phyloP scores from a whole-genome alignment of 2,329 filamentous ascomycete species.

The Clonostachys solani region DNA sequence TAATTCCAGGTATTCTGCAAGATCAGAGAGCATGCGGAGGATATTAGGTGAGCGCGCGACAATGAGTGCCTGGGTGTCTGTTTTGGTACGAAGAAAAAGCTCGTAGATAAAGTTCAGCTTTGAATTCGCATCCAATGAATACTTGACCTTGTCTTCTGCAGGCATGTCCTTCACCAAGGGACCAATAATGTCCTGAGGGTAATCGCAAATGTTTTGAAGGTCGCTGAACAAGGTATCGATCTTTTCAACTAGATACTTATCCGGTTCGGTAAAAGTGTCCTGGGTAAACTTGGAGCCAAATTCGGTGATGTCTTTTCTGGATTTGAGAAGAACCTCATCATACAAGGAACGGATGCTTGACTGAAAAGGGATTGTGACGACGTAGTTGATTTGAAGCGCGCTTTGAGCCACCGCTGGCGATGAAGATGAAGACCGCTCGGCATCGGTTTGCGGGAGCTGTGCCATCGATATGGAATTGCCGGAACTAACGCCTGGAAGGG shows the following conservation, averaged over 20 bases:
- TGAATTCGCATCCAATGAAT: conserved; percentile 50
- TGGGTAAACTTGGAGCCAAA: conserved; percentile 38
- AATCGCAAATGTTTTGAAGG: conserved; percentile 52
- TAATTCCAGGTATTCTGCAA: conserved; percentile 35
- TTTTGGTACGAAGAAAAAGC: conserved; percentile 39
- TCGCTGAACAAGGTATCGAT: conserved; percentile 47
- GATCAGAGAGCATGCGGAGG: conserved; percentile 44
- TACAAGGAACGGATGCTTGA: conserved; percentile 48
- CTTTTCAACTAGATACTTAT: conserved; percentile 29
- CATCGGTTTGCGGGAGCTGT: conserved; percentile 8
- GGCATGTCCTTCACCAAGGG: conserved; percentile 30
- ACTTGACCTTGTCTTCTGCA: conserved; percentile 40
- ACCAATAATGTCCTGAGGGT: conserved; percentile 47
- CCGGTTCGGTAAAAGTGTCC: conserved; percentile 31
- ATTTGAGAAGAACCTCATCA: conserved; percentile 38
- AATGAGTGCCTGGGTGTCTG: conserved; percentile 45
- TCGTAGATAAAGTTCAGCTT: conserved; percentile 58
- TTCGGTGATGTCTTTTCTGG: conserved; percentile 34
- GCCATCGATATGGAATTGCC: conserved; percentile 16
- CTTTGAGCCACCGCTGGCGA: neutral
- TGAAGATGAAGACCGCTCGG: neutral
- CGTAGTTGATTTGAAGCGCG: conserved; percentile 27
- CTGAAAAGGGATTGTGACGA: conserved; percentile 54
- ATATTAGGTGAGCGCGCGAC: conserved; percentile 45
- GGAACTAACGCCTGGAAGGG: conserved; percentile 11